Percentiles rank a stretch among this genome's conserved stretches.
These are phyloP conservation scores for Exutisphaerella laricina DNA, from an alignment of 2,329 filamentous ascomycete genomes.

Conservation along the genomic window DNA sequence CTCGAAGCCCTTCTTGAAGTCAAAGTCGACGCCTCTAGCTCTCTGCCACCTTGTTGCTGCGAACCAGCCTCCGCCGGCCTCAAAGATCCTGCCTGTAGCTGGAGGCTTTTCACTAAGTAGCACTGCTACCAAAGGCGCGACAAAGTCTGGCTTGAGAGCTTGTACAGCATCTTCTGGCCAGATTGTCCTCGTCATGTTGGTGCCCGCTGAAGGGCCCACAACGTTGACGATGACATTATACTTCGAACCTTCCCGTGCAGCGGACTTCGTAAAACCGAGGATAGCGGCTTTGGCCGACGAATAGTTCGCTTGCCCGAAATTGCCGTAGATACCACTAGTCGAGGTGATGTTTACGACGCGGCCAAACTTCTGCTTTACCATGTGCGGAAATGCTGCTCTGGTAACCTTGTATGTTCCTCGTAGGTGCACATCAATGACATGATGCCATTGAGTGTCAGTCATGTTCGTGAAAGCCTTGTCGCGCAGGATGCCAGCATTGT, in stretches of 20 bases:
- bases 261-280: slow-evolving; percentile 83
- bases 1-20: slow-evolving; percentile 15
- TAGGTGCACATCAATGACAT: slow-evolving; percentile 84
- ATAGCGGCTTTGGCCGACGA: slow-evolving; percentile 55
- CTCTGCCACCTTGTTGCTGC: slow-evolving; percentile 90
- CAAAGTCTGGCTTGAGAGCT: slow-evolving; percentile 96
- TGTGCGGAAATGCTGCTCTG: slow-evolving; percentile 93
- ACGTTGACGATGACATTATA: slow-evolving; percentile 97
- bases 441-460: slow-evolving; percentile 86
- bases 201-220: slow-evolving; percentile 93
- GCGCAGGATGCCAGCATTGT: slow-evolving; percentile 93
- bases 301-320: slow-evolving; percentile 88
- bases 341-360: slow-evolving; percentile 93
- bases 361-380: slow-evolving; percentile 97
- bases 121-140: slow-evolving; percentile 82
- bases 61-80: slow-evolving; percentile 90
- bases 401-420: slow-evolving; percentile 91
- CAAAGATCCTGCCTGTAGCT: slow-evolving; percentile 78
- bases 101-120: slow-evolving; percentile 78
- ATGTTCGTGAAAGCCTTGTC: slow-evolving; percentile 98
- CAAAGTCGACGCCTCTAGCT: slow-evolving; percentile 77
- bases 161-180: slow-evolving; percentile 94
- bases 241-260: slow-evolving; percentile 86
- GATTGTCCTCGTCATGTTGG: slow-evolving; percentile 86
- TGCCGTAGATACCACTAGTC: slow-evolving; percentile 94